Percentiles rank a stretch among this genome's conserved stretches.
phyloP scores from a whole-genome alignment of 2,329 filamentous ascomycete species.

The Trichoderma oligosporum region DNA sequence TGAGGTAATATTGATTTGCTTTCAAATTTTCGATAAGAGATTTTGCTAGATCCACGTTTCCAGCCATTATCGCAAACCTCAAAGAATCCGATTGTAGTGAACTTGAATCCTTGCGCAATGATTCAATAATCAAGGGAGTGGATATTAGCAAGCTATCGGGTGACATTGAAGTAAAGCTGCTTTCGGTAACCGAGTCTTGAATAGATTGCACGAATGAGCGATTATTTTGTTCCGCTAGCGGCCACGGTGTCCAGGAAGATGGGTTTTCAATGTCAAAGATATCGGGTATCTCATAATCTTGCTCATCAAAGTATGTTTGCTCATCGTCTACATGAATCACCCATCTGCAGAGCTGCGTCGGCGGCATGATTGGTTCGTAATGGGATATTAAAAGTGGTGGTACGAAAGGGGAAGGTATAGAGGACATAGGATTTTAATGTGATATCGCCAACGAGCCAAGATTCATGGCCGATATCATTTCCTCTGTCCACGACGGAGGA shows the following conservation, averaged over 20 bases:
- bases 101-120: not conserved
- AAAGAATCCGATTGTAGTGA: not conserved
- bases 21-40: not conserved
- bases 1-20: not conserved
- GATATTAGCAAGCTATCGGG: not conserved
- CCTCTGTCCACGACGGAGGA: not conserved
- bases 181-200: not conserved
- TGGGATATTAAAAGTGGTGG: no score
- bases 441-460: not conserved
- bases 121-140: not conserved
- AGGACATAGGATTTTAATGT: no score
- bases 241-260: not conserved
- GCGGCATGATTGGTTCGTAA: not conserved
- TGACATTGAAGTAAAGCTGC: not conserved
- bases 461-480: not conserved
- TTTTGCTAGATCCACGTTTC: not conserved
- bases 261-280: not conserved
- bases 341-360: not conserved
- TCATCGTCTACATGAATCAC: not conserved
- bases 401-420: fast-evolving
- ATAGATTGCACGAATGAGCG: not conserved
- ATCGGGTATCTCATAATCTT: not conserved
- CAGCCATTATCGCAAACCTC: not conserved
- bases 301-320: not conserved
- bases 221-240: not conserved